Base-by-base conservation (phyloP, 371 early-diverging fungal species). In the Rhizomucor pusillus region DNA sequence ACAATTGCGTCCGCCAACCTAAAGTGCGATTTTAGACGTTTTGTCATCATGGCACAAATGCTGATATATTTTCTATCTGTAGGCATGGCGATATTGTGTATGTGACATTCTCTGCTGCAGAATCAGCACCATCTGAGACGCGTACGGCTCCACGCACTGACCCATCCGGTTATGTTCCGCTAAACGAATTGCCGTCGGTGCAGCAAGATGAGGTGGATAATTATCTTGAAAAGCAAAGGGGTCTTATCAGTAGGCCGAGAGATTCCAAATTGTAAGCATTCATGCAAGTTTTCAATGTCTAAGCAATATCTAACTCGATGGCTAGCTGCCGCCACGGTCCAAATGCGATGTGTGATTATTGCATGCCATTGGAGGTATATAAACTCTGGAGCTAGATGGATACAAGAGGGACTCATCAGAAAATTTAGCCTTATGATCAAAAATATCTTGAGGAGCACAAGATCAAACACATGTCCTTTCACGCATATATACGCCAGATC, bases 301-400 rank as follows among this genome's bases (percentile, higher is more conserved):
- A 46, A 43, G 44, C 35, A 16, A 50, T 34, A 10, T 7, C 7
- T 7, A 29, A 29, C 29, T 29, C 29, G 7, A 29, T 29, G 29
- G 7, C 23, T 53, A 90, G 91, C 70, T 98, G 99, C 75, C 89
- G 90, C 47, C 99, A 98, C 66, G 88, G 92, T 9, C 66, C 71
- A 13, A 85, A 89, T 41, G 95, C 93, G 37, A 98, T 98, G 97
- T 99, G 99, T 71, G 95, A 95, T 63, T 96, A 99, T 68, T 99
- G 99, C 67, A 86, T 91, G 88, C 97, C 99, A 4, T 71, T 95
- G 20, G 96, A 93, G 67, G 85, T 83, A 76, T 54, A 12, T 33
- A 18, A 6, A n/a, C 40, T 5, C 41, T 36, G 43, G 36, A n/a
- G 14, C 10, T 18, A 14, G 36, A 57, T 52, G 35, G 24, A 24